These are phyloP conservation scores for Calvatia gigantea DNA, from an alignment of 768 basidiomycete genomes.

Conservation along the genomic window DNA sequence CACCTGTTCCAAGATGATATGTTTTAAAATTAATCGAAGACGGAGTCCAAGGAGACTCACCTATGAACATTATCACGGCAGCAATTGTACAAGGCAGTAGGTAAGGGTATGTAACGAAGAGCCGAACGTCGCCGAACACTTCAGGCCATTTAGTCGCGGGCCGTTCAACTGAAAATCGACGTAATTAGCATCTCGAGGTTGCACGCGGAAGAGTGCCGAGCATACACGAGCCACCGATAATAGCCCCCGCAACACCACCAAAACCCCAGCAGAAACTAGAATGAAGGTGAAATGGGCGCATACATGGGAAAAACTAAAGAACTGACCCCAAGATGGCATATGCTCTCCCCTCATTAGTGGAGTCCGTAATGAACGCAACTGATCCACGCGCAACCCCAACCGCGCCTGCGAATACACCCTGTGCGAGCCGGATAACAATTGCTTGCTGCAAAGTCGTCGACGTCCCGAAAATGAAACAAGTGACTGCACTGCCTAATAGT, in stretches of 20 bases:
- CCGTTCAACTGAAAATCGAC: constrained; percentile 56
- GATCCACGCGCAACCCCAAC: constrained; percentile 93
- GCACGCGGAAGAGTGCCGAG: constrained; percentile 13
- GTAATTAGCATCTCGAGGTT: constrained; percentile 13
- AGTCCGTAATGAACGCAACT: constrained; percentile 83
- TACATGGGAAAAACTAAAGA: constrained; percentile 6
- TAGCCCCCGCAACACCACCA: constrained; percentile 89
- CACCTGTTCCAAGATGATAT: constrained; percentile 45
- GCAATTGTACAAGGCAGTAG: constrained; percentile 84
- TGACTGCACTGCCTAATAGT: constrained; percentile 79
- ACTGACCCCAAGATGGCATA: constrained; percentile 86
- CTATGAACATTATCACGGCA: constrained; percentile 67
- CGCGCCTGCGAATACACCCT: constrained; percentile 91
- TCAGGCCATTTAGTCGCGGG: constrained; percentile 87
- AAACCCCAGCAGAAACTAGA: constrained; percentile 91
- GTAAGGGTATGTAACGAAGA: constrained; percentile 86
- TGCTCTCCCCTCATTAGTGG: constrained; percentile 89
- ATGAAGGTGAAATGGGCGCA: constrained; percentile 4
- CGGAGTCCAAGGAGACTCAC: constrained; percentile 32
- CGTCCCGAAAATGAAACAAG: constrained; percentile 77
- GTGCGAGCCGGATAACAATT: constrained; percentile 79
- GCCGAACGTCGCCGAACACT: constrained; percentile 55
- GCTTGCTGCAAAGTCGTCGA: constrained; percentile 75
- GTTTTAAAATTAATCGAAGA: background rate
- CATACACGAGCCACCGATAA: constrained; percentile 82